phyloP scores from a whole-genome alignment of 768 basidiomycete genomes.

The Zangia roseola region DNA sequence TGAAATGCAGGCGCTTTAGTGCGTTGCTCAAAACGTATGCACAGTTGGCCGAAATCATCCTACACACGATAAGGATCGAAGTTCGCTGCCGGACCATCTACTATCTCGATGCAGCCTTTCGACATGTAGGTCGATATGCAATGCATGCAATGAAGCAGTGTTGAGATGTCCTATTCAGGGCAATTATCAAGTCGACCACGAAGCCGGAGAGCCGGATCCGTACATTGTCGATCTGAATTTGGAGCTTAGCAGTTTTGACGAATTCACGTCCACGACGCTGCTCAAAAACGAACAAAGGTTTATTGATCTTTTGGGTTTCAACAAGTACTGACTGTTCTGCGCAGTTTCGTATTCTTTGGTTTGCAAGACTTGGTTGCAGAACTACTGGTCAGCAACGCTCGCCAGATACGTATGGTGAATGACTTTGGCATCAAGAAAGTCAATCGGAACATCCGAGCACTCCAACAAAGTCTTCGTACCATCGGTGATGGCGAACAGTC shows the following conservation, averaged over 20 bases:
- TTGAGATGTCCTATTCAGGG: constrained; percentile 50
- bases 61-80: constrained; percentile 87
- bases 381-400: constrained; percentile 72
- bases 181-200: constrained; percentile 77
- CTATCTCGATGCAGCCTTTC: constrained; percentile 77
- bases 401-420: constrained; percentile 67
- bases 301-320: constrained; percentile 25
- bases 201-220: constrained; percentile 89
- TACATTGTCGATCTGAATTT: constrained; percentile 83
- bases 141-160: constrained; percentile 4
- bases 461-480: constrained; percentile 88
- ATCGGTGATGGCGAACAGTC: constrained; percentile 59
- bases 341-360: constrained; percentile 85
- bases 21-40: constrained; percentile 88
- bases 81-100: constrained; percentile 81
- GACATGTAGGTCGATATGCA: constrained; percentile 50
- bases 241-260: constrained; percentile 76
- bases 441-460: constrained; percentile 80
- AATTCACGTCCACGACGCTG: constrained; percentile 59
- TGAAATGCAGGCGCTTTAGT: constrained; percentile 75
- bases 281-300: constrained; percentile 67
- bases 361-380: constrained; percentile 84
- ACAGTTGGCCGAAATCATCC: constrained; percentile 81
- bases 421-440: constrained; percentile 83
- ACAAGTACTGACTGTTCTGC: neutral